phyloP scores from a whole-genome alignment of 306 rosid genomes.

The Geum urbanum region DNA sequence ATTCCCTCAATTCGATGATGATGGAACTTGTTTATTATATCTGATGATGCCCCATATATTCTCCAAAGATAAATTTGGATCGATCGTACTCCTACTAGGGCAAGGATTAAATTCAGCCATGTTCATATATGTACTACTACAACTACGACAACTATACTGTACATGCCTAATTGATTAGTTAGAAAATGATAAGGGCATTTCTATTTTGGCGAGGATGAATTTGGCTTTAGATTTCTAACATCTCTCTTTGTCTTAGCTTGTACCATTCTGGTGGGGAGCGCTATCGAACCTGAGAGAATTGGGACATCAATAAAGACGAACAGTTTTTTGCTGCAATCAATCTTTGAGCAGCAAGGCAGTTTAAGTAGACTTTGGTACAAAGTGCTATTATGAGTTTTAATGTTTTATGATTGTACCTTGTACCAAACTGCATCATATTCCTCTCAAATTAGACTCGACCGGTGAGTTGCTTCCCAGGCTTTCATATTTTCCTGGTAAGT shows the following conservation, averaged over 20 bases:
- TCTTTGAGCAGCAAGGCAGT: neutral
- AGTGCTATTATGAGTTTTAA: neutral
- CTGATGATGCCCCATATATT: neutral
- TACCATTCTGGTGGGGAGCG: neutral
- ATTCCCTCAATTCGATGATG: constrained; percentile 3
- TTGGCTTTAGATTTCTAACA: neutral
- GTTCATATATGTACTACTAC: neutral
- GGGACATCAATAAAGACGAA: neutral
- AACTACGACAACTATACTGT: neutral
- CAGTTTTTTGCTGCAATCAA: neutral
- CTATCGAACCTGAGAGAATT: neutral
- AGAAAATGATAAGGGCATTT: too few species aligned
- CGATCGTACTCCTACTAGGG: neutral
- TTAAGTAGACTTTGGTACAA: neutral
- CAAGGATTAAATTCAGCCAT: neutral
- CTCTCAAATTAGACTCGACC: too few species aligned
- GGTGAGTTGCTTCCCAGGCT: too few species aligned
- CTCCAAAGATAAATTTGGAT: neutral
- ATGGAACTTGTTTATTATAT: neutral
- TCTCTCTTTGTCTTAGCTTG: neutral
- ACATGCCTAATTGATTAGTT: neutral
- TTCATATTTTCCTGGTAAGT: too few species aligned
- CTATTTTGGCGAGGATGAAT: neutral
- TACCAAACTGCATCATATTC: neutral
- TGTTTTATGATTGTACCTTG: neutral